Percentiles rank a stretch among this genome's conserved stretches.
These are phyloP conservation scores for Anisogramma anomala DNA, from an alignment of 2,329 filamentous ascomycete species.

Conservation along the genomic window DNA sequence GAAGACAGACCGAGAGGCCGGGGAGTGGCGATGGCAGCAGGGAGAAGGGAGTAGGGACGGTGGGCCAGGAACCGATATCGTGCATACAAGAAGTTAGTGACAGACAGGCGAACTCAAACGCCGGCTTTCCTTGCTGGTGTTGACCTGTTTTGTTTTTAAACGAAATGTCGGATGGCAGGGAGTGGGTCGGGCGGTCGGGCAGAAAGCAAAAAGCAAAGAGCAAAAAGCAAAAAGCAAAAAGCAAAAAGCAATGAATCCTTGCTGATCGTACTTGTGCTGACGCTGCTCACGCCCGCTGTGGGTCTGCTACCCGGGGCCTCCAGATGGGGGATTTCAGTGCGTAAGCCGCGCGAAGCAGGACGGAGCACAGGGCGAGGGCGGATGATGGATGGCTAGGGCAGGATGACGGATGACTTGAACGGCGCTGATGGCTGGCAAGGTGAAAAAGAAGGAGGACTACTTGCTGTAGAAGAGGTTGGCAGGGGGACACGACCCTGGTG, in stretches of 20 bases:
- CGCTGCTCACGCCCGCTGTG: neutral
- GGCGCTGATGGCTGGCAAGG: neutral
- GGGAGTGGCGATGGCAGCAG: constrained; percentile 1
- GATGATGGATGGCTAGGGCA: neutral
- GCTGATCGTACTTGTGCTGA: constrained; percentile 6
- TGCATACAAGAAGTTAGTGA: constrained; percentile 8
- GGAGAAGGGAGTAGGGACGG: constrained; percentile 3
- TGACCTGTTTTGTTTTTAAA: too few species aligned
- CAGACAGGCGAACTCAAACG: neutral
- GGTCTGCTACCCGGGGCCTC: constrained; percentile 1
- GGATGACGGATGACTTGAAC: too few species aligned
- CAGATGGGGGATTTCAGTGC: constrained; percentile 6
- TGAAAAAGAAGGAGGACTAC: too few species aligned
- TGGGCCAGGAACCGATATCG: constrained; percentile 7
- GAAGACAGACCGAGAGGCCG: constrained; percentile 8
- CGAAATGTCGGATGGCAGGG: constrained; percentile 11
- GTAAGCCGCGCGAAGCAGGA: neutral
- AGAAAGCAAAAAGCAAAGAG: constrained; percentile 12
- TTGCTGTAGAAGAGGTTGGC: constrained; percentile 12
- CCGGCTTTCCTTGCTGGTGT: neutral
- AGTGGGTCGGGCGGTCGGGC: constrained; percentile 9
- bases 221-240: constrained; percentile 12
- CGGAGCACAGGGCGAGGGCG: neutral
- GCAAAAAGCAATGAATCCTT: constrained; percentile 10
- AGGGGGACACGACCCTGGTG: constrained; percentile 15